Conservation (phyloP, 805 yeast species). For the Zygosaccharomyces bailii region DNA sequence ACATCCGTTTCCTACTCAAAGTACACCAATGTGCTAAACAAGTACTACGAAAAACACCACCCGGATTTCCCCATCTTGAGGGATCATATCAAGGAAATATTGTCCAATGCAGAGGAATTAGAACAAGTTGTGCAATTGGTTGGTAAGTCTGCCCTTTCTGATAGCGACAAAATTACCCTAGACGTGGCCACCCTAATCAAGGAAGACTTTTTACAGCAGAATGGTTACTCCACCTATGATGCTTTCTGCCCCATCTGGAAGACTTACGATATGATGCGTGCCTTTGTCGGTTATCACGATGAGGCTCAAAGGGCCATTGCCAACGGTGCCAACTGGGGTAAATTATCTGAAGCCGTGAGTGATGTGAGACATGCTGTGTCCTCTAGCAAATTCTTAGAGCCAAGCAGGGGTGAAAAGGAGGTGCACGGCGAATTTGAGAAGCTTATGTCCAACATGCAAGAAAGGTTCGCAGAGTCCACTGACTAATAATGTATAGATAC, state of each 20-base stretch:
- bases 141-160: slow-evolving; percentile 97
- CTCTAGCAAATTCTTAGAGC: slow-evolving; percentile 93
- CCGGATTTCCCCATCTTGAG: slow-evolving; percentile 91
- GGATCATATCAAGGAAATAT: slow-evolving; percentile 87
- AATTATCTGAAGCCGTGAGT: slow-evolving; percentile 80
- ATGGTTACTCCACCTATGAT: slow-evolving; percentile 97
- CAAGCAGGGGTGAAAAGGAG: slow-evolving; percentile 82
- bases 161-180: slow-evolving; percentile 91
- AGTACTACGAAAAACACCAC: slow-evolving; percentile 78
- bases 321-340: slow-evolving; percentile 92
- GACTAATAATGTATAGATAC: slow-evolving; percentile 48
- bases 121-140: slow-evolving; percentile 99
- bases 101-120: slow-evolving; percentile 95
- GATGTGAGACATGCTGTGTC: slow-evolving; percentile 93
- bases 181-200: slow-evolving; percentile 90
- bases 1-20: slow-evolving; percentile 95
- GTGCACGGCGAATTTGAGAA: slow-evolving; percentile 73
- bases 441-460: slow-evolving; percentile 70
- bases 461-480: slow-evolving; percentile 91
- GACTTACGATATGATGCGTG: slow-evolving; percentile 96
- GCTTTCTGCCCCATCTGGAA: slow-evolving; percentile 99
- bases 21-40: slow-evolving; percentile 82
- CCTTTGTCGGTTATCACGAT: slow-evolving; percentile 84
- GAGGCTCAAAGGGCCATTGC: slow-evolving; percentile 97
- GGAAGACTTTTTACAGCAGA: slow-evolving; percentile 98